These are phyloP conservation scores for Rhodofomes roseus DNA, from an alignment of 1,284 basidiomycete species.

Conservation along the genomic window DNA sequence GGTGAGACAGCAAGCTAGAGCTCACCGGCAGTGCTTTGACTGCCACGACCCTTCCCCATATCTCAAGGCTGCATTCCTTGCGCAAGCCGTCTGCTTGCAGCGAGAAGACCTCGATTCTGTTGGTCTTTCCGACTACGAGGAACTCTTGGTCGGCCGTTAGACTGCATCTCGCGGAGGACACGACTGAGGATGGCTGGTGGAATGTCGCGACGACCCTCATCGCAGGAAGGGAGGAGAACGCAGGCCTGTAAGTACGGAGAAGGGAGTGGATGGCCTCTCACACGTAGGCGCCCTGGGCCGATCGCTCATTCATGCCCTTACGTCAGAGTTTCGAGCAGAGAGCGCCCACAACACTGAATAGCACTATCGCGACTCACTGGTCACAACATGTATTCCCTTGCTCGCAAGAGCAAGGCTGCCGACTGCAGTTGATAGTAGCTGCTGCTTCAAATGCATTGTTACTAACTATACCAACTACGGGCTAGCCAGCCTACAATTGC, in stretches of 20 bases:
- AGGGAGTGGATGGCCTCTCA: neutral
- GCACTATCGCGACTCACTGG: neutral
- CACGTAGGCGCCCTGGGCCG: neutral
- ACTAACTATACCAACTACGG: slow-evolving; percentile 22
- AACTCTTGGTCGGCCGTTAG: slow-evolving; percentile 46
- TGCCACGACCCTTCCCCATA: slow-evolving; percentile 62
- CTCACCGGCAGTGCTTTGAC: slow-evolving; percentile 50
- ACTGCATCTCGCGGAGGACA: slow-evolving; percentile 58
- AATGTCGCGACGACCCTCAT: slow-evolving; percentile 75
- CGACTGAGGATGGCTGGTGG: slow-evolving; percentile 60
- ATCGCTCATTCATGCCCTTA: neutral
- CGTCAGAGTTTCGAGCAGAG: neutral
- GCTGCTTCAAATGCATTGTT: neutral
- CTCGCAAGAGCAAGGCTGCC: neutral
- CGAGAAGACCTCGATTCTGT: slow-evolving; percentile 62
- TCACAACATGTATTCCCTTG: neutral
- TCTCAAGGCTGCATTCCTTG: slow-evolving; percentile 51
- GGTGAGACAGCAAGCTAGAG: slow-evolving; percentile 34
- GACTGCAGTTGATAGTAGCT: neutral
- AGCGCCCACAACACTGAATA: no score
- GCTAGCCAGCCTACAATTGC: slow-evolving; percentile 24
- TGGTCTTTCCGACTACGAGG: slow-evolving; percentile 63
- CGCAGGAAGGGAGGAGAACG: neutral
- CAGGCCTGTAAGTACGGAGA: neutral
- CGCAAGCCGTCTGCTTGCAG: slow-evolving; percentile 53